A percentile compares a stretch with the other conserved stretches of the same genome.
phyloP scores from a whole-genome alignment of 225 moss, liverwort and hornwort species.

The Lunularia cruciata region DNA sequence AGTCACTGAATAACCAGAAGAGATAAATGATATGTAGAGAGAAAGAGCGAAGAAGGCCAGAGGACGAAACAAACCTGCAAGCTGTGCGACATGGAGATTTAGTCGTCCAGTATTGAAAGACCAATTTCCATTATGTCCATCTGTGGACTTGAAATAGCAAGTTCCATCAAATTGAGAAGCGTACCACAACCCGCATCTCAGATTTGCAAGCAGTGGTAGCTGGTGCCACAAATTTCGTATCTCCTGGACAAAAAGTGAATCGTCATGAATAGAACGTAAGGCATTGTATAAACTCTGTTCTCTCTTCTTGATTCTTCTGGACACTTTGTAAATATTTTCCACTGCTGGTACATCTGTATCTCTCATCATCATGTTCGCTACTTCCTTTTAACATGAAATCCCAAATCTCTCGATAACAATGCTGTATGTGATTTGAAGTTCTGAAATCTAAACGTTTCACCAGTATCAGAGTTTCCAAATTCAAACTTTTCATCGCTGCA shows the following conservation, averaged over 20 bases:
- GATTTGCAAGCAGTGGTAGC: constrained; percentile 77
- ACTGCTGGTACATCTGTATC: constrained; percentile 1
- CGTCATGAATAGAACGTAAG: constrained; percentile 77
- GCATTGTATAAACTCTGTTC: constrained; percentile 82
- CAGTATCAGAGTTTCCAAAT: too few relatives aligned
- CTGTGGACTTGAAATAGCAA: constrained; percentile 97
- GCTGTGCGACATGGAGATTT: constrained; percentile 71
- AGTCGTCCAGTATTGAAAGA: constrained; percentile 74
- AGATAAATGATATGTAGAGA: background rate
- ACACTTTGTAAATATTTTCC: constrained; percentile 82
- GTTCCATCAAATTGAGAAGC: constrained; percentile 55
- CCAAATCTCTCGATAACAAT: too few relatives aligned
- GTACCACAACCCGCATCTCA: constrained; percentile 84
- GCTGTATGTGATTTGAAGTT: too few relatives aligned
- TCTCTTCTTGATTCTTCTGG: constrained; percentile 59
- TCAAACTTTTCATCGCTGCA: too few relatives aligned
- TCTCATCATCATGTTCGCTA: constrained; percentile 7
- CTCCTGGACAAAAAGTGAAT: constrained; percentile 76
- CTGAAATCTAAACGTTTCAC: too few relatives aligned
- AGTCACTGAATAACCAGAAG: too few relatives aligned
- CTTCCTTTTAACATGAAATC: too few relatives aligned
- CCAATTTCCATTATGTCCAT: constrained; percentile 96
- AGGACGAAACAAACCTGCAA: constrained; percentile 63
- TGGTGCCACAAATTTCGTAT: constrained; percentile 61
- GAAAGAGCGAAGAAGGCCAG: background rate